A percentile compares a stretch with the other conserved stretches of the same genome.
These are phyloP conservation scores for Ophiobolus disseminans DNA, from an alignment of 2,329 filamentous ascomycete species.

Conservation along the genomic window DNA sequence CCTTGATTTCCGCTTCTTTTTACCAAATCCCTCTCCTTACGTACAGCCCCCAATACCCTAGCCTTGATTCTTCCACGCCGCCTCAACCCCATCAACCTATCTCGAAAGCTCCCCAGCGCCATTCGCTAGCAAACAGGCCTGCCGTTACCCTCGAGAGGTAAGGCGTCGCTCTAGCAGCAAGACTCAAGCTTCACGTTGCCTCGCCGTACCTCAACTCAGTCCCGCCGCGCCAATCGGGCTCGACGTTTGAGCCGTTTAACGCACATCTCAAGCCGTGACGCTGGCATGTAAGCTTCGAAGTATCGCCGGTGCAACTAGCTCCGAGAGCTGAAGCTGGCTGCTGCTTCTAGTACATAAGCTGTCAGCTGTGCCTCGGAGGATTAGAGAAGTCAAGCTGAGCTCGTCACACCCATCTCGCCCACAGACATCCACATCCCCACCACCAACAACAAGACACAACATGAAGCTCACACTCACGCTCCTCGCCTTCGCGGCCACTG, in stretches of 20 bases:
- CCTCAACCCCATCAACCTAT: constrained; percentile 1
- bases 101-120: not conserved
- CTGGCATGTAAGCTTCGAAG: not conserved
- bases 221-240: not conserved
- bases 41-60: constrained; percentile 7
- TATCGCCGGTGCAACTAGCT: not conserved
- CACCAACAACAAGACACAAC: not conserved
- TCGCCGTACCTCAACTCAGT: not conserved
- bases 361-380: not conserved
- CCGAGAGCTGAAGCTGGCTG: not conserved
- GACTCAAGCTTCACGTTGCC: not conserved
- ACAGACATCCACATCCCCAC: not conserved
- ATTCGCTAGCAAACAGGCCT: not conserved
- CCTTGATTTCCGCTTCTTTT: not conserved
- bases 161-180: not conserved
- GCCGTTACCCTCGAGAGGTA: constrained; percentile 2
- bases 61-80: not conserved
- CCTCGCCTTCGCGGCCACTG: constrained; percentile 28
- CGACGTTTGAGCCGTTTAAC: not conserved
- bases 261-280: not conserved
- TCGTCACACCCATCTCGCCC: not conserved
- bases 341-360: constrained; percentile 4
- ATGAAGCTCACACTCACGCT: constrained; percentile 31
- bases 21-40: not conserved
- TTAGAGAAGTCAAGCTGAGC: not conserved